Percentiles rank a stretch among this genome's conserved stretches.
phyloP scores from a whole-genome alignment of 345 rosid genomes.

The Turnera subulata region DNA sequence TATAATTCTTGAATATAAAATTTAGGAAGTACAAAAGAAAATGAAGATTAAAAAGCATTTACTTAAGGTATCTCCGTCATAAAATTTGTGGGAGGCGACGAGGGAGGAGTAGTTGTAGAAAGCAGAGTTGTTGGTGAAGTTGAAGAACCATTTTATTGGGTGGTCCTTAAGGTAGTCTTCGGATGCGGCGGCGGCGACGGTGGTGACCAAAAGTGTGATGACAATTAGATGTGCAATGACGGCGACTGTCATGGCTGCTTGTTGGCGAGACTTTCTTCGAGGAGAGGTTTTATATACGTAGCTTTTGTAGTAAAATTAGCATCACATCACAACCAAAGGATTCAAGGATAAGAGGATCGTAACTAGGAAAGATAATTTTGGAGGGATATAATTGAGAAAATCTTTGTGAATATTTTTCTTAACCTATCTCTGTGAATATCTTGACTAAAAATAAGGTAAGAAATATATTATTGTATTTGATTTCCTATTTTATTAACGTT shows the following conservation, averaged over 20 bases:
- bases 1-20: background rate
- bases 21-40: background rate
- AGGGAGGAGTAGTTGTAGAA: slow-evolving; percentile 48
- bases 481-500: too few relatives aligned
- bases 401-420: too few relatives aligned
- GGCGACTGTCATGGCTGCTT: slow-evolving; percentile 19
- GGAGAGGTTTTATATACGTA: too few relatives aligned
- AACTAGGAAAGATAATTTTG: too few relatives aligned
- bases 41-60: slow-evolving; percentile 9
- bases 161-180: slow-evolving; percentile 62
- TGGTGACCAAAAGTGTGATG: slow-evolving; percentile 28
- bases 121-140: slow-evolving; percentile 40
- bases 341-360: too few relatives aligned
- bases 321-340: too few relatives aligned
- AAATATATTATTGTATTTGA: too few relatives aligned
- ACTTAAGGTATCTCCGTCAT: slow-evolving; percentile 62
- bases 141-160: slow-evolving; percentile 50
- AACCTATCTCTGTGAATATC: too few relatives aligned
- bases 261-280: background rate
- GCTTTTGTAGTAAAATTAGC: too few relatives aligned
- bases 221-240: slow-evolving; percentile 19
- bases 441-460: too few relatives aligned
- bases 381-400: too few relatives aligned
- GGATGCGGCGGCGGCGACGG: slow-evolving; percentile 19
- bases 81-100: slow-evolving; percentile 48